Evolutionary conservation across 2,329 filamentous ascomycete genomes (phyloP).

Genomic region (Hypocrella siamensis): DNA sequence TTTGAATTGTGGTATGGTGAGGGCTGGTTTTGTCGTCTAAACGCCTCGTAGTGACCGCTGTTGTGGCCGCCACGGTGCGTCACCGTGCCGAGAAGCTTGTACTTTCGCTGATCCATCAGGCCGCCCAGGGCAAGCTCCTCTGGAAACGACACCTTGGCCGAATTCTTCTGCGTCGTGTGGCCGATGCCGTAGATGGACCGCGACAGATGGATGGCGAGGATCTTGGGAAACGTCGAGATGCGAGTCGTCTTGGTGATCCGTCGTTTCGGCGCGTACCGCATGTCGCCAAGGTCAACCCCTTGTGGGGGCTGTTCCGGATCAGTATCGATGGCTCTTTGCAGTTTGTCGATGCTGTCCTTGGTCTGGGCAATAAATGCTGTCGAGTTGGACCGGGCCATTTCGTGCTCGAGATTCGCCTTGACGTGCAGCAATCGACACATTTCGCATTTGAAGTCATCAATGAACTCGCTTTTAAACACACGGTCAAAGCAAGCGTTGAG

Average conservation of each 20-base stretch:
- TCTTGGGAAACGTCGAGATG: constrained; percentile 74
- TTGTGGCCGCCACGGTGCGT: constrained; percentile 93
- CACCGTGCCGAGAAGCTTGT: constrained; percentile 73
- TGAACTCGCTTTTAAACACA: constrained; percentile 86
- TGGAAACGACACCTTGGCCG: constrained; percentile 84
- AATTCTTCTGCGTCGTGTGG: constrained; percentile 74
- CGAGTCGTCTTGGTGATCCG: constrained; percentile 78
- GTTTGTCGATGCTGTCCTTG: constrained; percentile 43
- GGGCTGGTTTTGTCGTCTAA: constrained; percentile 68
- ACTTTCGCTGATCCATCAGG: constrained; percentile 60
- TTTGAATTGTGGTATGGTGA: constrained; percentile 72
- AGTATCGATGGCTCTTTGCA: constrained; percentile 55
- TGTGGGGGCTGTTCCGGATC: constrained; percentile 68
- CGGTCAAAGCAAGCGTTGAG: constrained; percentile 83
- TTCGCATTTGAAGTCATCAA: constrained; percentile 94
- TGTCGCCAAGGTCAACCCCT: constrained; percentile 59
- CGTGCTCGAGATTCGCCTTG: constrained; percentile 43
- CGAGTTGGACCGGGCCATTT: constrained; percentile 39
- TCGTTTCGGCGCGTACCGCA: constrained; percentile 59
- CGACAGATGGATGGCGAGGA: constrained; percentile 83
- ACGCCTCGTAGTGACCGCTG: constrained; percentile 94
- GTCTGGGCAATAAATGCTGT: constrained; percentile 34
- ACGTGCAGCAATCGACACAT: constrained; percentile 79
- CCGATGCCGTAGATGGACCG: constrained; percentile 78
- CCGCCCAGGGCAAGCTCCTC: constrained; percentile 74